phyloP scores from a whole-genome alignment of 306 rosid species.

The Castanospermum australe region DNA sequence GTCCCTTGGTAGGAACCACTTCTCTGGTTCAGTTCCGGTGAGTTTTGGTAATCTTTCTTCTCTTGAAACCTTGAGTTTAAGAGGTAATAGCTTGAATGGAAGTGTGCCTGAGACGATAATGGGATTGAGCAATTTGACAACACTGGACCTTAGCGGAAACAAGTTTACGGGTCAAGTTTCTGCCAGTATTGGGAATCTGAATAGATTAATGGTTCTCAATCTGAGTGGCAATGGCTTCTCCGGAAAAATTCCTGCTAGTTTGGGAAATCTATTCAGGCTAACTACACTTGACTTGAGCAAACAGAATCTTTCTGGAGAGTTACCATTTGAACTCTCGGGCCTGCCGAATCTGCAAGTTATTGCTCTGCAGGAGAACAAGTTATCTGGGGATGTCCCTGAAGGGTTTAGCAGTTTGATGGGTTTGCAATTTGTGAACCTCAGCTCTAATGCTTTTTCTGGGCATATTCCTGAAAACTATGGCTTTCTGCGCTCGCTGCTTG shows the following conservation, averaged over 20 bases:
- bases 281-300: conserved; percentile 84
- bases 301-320: conserved; percentile 78
- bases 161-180: conserved; percentile 57
- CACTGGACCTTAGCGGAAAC: conserved; percentile 76
- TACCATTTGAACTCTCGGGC: conserved; percentile 87
- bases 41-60: conserved; percentile 61
- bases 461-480: conserved; percentile 79
- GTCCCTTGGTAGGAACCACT: conserved; percentile 68
- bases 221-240: conserved; percentile 76
- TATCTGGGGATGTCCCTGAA: conserved; percentile 82
- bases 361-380: conserved; percentile 69
- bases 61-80: conserved; percentile 66
- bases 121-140: conserved; percentile 60
- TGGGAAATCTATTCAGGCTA: conserved; percentile 80
- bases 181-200: conserved; percentile 53
- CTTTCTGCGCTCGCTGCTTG: conserved; percentile 65
- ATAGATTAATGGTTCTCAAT: conserved; percentile 62
- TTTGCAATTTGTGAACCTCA: conserved; percentile 67
- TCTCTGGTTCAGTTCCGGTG: conserved; percentile 64
- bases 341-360: conserved; percentile 81
- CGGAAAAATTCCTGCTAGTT: conserved; percentile 66
- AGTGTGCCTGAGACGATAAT: conserved; percentile 51
- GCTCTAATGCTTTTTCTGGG: conserved; percentile 73
- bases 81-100: conserved; percentile 66
- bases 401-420: conserved; percentile 92